A percentile compares a stretch with the other conserved stretches of the same genome.
These are phyloP conservation scores for Coemansia sp. DNA, from an alignment of 192 early-diverging fungal genomes.

Conservation along the genomic window DNA sequence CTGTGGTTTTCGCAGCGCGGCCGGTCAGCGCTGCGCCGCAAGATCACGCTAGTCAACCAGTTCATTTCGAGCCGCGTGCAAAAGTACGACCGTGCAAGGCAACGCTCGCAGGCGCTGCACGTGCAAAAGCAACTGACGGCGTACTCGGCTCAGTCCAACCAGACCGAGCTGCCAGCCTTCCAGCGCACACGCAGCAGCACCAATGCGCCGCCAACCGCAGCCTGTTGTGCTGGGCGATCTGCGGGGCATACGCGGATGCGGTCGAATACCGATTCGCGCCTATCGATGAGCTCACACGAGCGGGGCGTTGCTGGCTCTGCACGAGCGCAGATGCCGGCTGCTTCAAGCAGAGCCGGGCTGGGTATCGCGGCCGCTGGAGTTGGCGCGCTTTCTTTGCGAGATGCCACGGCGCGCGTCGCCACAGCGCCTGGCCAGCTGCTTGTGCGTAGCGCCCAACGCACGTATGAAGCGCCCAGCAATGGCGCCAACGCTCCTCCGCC, in stretches of 20 bases:
- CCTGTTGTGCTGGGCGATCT: background rate
- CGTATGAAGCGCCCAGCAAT: background rate
- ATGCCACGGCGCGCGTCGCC: background rate
- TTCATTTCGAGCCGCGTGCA: slow-evolving; percentile 82
- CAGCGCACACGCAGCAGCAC: slow-evolving; percentile 36
- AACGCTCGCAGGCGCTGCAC: slow-evolving; percentile 11
- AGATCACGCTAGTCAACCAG: slow-evolving; percentile 80
- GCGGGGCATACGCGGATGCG: slow-evolving; percentile 36
- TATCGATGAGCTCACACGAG: slow-evolving; percentile 35
- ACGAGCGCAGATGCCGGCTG: too few species aligned
- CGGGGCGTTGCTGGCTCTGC: background rate
- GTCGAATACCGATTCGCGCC: slow-evolving; percentile 46
- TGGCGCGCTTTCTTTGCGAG: too few species aligned
- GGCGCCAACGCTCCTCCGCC: background rate
- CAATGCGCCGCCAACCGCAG: slow-evolving; percentile 8
- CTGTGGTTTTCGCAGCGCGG: slow-evolving; percentile 78
- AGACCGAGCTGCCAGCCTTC: slow-evolving; percentile 46
- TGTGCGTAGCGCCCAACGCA: background rate
- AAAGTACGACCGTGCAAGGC: slow-evolving; percentile 57
- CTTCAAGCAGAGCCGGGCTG: background rate
- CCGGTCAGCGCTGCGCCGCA: slow-evolving; percentile 64
- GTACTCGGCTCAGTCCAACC: slow-evolving; percentile 41
- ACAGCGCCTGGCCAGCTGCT: background rate
- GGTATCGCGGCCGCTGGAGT: background rate
- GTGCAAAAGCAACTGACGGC: slow-evolving; percentile 20